Evolutionary conservation across 306 rosid genomes (phyloP).

Genomic region (Gleditsia sinensis): DNA sequence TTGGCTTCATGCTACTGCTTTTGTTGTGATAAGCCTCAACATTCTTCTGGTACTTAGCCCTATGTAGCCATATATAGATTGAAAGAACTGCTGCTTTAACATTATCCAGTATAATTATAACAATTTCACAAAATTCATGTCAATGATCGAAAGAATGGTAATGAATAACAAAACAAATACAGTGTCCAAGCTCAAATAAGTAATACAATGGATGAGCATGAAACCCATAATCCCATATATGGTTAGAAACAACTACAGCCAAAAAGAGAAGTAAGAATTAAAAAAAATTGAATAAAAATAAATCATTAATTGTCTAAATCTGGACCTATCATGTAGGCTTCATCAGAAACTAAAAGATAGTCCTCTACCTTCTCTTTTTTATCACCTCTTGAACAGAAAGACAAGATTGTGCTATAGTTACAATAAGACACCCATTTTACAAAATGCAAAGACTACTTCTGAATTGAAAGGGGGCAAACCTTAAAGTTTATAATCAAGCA

Average conservation of each 20-base stretch:
- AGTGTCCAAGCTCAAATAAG: constrained; percentile 16
- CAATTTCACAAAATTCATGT: constrained; percentile 22
- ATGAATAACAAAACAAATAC: constrained; percentile 23
- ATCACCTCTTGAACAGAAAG: background rate
- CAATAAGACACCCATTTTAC: background rate
- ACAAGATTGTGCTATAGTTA: background rate
- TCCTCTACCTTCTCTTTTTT: background rate
- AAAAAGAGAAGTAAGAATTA: background rate
- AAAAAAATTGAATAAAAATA: background rate
- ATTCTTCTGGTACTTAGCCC: constrained; percentile 99
- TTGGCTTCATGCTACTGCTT: constrained; percentile 86
- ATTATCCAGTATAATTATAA: constrained; percentile 7
- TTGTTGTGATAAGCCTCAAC: constrained; percentile 97
- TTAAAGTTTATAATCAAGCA: background rate
- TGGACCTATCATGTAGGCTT: background rate
- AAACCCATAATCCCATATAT: background rate
- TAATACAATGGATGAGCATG: background rate
- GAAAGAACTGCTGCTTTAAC: constrained; percentile 25
- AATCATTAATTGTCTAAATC: constrained; percentile 13
- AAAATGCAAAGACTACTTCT: constrained; percentile 4
- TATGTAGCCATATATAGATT: constrained; percentile 21
- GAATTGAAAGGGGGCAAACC: constrained; percentile 2
- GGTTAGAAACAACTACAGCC: constrained; percentile 17
- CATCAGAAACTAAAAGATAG: constrained; percentile 20
- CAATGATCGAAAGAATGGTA: constrained; percentile 1